These are phyloP conservation scores for Polychaeton citri DNA, from an alignment of 2,329 filamentous ascomycete species.

Conservation along the genomic window DNA sequence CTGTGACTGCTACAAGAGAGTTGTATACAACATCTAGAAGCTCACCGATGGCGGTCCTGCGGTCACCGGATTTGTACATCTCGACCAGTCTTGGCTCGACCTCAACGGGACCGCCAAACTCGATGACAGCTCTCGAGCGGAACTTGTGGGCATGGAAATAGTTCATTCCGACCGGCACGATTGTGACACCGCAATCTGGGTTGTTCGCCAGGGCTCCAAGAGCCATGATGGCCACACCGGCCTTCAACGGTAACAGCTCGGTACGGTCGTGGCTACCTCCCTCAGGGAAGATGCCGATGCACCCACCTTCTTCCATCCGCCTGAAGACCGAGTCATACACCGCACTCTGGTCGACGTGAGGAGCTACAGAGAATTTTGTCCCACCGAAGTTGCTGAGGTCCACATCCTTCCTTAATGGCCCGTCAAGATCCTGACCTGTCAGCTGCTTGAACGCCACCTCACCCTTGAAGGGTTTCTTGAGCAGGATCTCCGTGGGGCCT, in stretches of 20 bases:
- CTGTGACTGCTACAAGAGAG: slow-evolving; percentile 73
- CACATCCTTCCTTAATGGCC: slow-evolving; percentile 36
- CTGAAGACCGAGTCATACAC: slow-evolving; percentile 91
- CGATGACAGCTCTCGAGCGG: slow-evolving; percentile 84
- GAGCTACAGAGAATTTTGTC: slow-evolving; percentile 73
- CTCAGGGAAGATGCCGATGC: slow-evolving; percentile 93
- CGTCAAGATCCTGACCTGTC: slow-evolving; percentile 64
- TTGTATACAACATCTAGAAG: slow-evolving; percentile 80
- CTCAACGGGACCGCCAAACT: slow-evolving; percentile 84
- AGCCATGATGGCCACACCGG: slow-evolving; percentile 95
- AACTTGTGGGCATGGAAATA: slow-evolving; percentile 99
- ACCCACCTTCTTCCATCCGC: slow-evolving; percentile 67
- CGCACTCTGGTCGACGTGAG: slow-evolving; percentile 84
- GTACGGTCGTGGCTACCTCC: slow-evolving; percentile 92
- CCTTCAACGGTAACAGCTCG: slow-evolving; percentile 82
- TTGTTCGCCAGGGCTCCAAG: slow-evolving; percentile 76
- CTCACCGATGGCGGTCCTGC: slow-evolving; percentile 73
- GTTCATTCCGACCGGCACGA: slow-evolving; percentile 97
- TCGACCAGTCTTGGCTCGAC: slow-evolving; percentile 71
- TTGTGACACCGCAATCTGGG: slow-evolving; percentile 78
- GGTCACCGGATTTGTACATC: slow-evolving; percentile 70
- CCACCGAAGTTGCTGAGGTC: slow-evolving; percentile 57
- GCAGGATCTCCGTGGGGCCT: slow-evolving; percentile 63
- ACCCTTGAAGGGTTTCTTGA: slow-evolving; percentile 80
- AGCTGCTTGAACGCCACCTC: slow-evolving; percentile 64